Evolutionary conservation across 1,284 basidiomycete genomes (phyloP), one percentile per base, ranked within the genome.

Genomic region (Amylostereum chailletii): DNA sequence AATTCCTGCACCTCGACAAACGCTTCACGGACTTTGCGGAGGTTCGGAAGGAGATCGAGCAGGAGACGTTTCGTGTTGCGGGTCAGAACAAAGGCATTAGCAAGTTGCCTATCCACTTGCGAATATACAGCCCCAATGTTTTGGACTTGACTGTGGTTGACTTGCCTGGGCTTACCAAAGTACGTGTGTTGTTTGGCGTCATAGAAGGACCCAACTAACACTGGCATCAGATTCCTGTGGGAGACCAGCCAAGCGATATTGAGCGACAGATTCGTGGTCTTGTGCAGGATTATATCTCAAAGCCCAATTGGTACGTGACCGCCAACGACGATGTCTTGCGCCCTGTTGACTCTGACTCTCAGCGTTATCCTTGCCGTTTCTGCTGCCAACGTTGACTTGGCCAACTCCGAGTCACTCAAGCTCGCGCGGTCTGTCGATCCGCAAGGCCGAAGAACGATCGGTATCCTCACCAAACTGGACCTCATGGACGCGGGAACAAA

Each of bases 401-500:
- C 95, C 62, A 99, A 99, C 69, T 98, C 95, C 0, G 95, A 98
- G 66, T 88, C 94, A 2, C 82, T 99, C 58, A 97, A 98, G 67
- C 86, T 99, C 42, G 95, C 95, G 9, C 89, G 95, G 42, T 82
- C 86, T 5, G 92, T 98, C 45, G 95, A 99, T 64, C 91, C 95
- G 0, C 92, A 96, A 68, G 94, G 95, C 11, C 81, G 94, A 30
- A 81, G 95, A 33, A 99, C 95, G 26, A 93, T 98, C 53, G 95
- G 95, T 52, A 90, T 99, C 27, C 76, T 99, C 46, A 95, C 94
- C 31, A 99, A 99, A 70, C 81, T 99, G 44, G 95, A 99, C 69
- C 78, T 99, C 39, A 99, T 99, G 95, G 95, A 98, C 63, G 93
- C 94, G 8, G 95, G 95, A 38, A 99, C 95, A 32, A 96, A 99